These are phyloP conservation scores for Epichloe amarillans DNA, from an alignment of 2,329 filamentous ascomycete species.

Conservation along the genomic window DNA sequence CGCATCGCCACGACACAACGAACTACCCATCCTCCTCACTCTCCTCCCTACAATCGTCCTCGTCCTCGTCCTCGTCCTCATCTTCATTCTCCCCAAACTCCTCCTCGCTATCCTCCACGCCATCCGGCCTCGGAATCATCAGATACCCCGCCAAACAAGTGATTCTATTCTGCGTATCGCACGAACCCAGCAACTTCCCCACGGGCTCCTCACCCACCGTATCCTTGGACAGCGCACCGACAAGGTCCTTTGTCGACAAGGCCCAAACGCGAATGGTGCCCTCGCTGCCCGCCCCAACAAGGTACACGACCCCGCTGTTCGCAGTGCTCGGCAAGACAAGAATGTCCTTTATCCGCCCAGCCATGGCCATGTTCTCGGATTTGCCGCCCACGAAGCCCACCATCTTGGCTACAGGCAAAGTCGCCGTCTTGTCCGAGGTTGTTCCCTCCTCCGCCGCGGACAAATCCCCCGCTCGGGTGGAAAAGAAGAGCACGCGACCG, in stretches of 20 bases:
- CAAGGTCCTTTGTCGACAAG: conserved; percentile 32
- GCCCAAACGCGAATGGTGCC: conserved; percentile 72
- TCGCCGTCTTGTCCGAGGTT: conserved; percentile 18
- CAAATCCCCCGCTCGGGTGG: conserved; percentile 42
- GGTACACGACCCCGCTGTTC: conserved; percentile 30
- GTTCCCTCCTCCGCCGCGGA: conserved; percentile 23
- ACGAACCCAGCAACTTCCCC: conserved; percentile 59
- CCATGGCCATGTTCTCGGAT: conserved; percentile 49
- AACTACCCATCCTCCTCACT: conserved; percentile 1
- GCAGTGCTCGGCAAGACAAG: conserved; percentile 39
- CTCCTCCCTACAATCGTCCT: conserved; percentile 8
- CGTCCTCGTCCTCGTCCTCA: conserved; percentile 15
- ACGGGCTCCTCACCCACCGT: conserved; percentile 23
- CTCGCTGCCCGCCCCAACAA: conserved; percentile 72
- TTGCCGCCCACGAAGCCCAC: conserved; percentile 70
- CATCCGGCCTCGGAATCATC: conserved; percentile 59
- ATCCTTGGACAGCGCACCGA: conserved; percentile 14
- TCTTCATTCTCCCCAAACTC: conserved; percentile 29
- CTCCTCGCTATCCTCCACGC: conserved; percentile 44
- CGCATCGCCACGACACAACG: background rate
- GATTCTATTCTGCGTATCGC: conserved; percentile 77
- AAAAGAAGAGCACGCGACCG: conserved; percentile 73
- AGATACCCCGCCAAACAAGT: conserved; percentile 79
- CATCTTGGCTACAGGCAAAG: conserved; percentile 46
- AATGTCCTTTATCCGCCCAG: conserved; percentile 79